Evolutionary conservation across 371 early-diverging fungal genomes (phyloP).

Genomic region (Rhizopus arrhizus): DNA sequence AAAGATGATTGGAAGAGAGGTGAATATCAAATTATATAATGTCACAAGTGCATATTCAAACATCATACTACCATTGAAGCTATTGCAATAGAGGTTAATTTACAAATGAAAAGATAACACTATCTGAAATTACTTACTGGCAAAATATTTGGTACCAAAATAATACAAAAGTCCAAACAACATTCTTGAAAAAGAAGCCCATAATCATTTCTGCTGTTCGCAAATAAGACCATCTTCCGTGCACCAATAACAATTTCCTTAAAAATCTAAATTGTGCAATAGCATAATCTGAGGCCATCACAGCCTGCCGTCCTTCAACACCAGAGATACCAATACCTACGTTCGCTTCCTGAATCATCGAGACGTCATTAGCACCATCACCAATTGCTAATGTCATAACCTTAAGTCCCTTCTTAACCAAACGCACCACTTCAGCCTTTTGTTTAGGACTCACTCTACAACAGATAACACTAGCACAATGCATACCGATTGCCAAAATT

Average conservation of each 20-base stretch:
- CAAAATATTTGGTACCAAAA: constrained; percentile 85
- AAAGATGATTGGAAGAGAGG: constrained; percentile 67
- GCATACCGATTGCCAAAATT: constrained; percentile 70
- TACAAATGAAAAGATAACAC: neutral
- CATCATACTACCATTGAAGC: constrained; percentile 55
- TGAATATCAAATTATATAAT: constrained; percentile 81
- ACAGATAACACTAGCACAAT: constrained; percentile 78
- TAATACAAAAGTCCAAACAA: constrained; percentile 77
- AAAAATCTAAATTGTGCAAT: constrained; percentile 86
- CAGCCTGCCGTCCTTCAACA: constrained; percentile 94
- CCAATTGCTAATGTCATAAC: constrained; percentile 86
- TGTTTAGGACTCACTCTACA: constrained; percentile 91
- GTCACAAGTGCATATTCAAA: constrained; percentile 85
- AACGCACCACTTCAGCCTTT: constrained; percentile 82
- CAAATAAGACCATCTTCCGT: constrained; percentile 86
- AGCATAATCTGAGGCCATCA: constrained; percentile 88
- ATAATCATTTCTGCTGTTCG: constrained; percentile 78
- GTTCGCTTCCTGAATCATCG: constrained; percentile 92
- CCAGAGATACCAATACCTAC: constrained; percentile 93
- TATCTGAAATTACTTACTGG: constrained; percentile 51
- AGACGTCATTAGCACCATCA: constrained; percentile 94
- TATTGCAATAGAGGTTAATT: constrained; percentile 43
- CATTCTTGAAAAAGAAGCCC: constrained; percentile 81
- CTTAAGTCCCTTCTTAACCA: constrained; percentile 48
- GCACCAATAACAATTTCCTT: constrained; percentile 73